phyloP scores from a whole-genome alignment of 2,329 filamentous ascomycete species.

The Fusarium floridanum region DNA sequence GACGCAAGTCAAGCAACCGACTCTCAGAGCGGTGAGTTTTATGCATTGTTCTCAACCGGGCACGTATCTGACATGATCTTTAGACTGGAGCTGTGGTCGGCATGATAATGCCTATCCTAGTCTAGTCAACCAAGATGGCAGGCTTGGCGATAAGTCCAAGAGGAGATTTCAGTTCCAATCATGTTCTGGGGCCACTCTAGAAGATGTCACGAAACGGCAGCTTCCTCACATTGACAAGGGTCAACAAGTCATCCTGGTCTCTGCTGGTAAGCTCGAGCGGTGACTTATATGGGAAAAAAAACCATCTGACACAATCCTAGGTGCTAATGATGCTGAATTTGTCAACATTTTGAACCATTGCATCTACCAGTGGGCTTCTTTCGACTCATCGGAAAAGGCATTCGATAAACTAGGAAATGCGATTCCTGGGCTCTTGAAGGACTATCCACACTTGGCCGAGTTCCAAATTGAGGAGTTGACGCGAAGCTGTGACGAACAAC shows the following conservation, averaged over 20 bases:
- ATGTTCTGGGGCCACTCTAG: not conserved
- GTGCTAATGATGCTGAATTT: not conserved
- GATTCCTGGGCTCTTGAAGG: not conserved
- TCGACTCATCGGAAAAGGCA: not conserved
- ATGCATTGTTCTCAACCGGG: not conserved
- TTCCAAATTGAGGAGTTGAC: not conserved
- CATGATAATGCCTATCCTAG: conserved; percentile 2
- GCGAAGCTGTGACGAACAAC: not conserved
- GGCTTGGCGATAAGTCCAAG: not conserved
- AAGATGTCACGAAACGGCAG: not conserved
- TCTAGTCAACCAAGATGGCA: not conserved
- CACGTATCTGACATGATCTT: not conserved
- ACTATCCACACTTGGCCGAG: not conserved
- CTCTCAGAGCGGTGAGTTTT: not conserved
- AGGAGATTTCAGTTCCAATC: conserved; percentile 4
- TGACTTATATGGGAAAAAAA: too few relatives aligned
- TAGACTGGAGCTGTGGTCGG: not conserved
- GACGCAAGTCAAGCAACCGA: not conserved
- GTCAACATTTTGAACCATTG: not conserved
- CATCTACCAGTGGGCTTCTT: conserved; percentile 3
- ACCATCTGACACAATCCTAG: not conserved
- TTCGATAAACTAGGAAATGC: not conserved
- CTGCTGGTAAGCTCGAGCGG: not conserved
- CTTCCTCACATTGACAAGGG: not conserved
- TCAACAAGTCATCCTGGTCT: not conserved